Evolutionary conservation across 306 rosid species (phyloP).

Genomic region (Corylus heterophylla): DNA sequence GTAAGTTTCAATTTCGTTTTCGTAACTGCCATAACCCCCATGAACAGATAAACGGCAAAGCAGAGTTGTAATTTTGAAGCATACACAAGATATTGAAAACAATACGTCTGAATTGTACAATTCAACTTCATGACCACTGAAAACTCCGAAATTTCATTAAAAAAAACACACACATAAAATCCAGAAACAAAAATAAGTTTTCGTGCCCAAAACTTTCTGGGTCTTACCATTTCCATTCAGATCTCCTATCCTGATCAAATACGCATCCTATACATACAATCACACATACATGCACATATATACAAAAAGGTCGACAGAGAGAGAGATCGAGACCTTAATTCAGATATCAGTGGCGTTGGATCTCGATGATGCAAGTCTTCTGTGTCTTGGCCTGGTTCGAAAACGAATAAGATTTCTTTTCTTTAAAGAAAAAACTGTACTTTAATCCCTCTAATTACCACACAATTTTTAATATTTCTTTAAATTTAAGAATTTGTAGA

Average conservation of each 20-base stretch:
- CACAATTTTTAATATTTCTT: too few species aligned
- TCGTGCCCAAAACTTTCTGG: not conserved
- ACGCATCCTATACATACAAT: not conserved
- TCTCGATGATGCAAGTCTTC: not conserved
- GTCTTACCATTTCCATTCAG: slow-evolving; percentile 5
- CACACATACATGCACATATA: not conserved
- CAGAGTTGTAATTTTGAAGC: not conserved
- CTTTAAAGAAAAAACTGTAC: too few species aligned
- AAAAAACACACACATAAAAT: not conserved
- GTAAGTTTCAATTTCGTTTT: not conserved
- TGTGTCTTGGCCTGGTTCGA: not conserved
- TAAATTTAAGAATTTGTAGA: too few species aligned
- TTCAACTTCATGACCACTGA: not conserved
- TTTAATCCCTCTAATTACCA: too few species aligned
- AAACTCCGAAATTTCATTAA: not conserved
- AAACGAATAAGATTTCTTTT: not conserved
- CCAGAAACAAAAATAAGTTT: not conserved
- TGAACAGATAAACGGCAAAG: slow-evolving; percentile 8
- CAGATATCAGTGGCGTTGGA: not conserved
- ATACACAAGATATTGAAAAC: slow-evolving; percentile 4
- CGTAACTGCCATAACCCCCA: not conserved
- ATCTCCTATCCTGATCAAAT: slow-evolving; percentile 9
- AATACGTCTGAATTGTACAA: not conserved
- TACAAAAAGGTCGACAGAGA: not conserved
- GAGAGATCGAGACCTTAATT: not conserved